phyloP scores from a whole-genome alignment of 2,329 filamentous ascomycete genomes.

The Scortechinia acanthostroma region DNA sequence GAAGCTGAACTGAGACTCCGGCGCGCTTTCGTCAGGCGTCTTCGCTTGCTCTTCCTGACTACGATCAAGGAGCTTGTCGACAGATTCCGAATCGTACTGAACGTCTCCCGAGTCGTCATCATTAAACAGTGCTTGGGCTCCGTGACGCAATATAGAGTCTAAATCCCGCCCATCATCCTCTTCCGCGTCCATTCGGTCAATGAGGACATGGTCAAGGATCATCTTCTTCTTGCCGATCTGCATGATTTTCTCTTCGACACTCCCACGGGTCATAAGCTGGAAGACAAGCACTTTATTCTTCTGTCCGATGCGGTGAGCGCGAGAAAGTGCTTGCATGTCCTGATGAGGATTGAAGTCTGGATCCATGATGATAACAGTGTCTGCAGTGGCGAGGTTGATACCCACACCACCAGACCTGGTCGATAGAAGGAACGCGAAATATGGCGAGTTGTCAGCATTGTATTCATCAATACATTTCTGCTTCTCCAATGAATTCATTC shows the following conservation, averaged over 20 bases:
- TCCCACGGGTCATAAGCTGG: conserved; percentile 82
- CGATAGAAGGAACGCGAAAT: conserved; percentile 88
- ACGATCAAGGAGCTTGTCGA: conserved; percentile 88
- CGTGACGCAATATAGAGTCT: conserved; percentile 80
- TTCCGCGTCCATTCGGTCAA: conserved; percentile 83
- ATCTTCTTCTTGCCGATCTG: conserved; percentile 94
- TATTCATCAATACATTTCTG: conserved; percentile 91
- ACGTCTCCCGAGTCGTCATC: conserved; percentile 67
- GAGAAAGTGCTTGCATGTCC: conserved; percentile 88
- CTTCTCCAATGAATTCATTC: conserved; percentile 73
- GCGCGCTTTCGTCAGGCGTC: conserved; percentile 85
- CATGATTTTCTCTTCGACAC: conserved; percentile 90
- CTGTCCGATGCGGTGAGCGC: conserved; percentile 93
- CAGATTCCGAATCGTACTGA: conserved; percentile 70
- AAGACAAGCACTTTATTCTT: conserved; percentile 94
- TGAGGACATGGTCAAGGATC: conserved; percentile 87
- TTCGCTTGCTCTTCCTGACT: conserved; percentile 70
- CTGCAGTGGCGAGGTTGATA: conserved; percentile 92
- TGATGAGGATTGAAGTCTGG: conserved; percentile 97
- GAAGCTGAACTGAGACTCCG: conserved; percentile 69
- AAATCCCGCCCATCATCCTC: conserved; percentile 73
- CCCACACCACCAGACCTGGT: conserved; percentile 93
- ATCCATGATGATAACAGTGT: conserved; percentile 96
- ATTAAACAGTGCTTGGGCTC: conserved; percentile 81
- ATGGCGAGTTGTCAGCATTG: conserved; percentile 73